Evolutionary conservation across 305 asterid species (phyloP).

Genomic region (Ajuga reptans): DNA sequence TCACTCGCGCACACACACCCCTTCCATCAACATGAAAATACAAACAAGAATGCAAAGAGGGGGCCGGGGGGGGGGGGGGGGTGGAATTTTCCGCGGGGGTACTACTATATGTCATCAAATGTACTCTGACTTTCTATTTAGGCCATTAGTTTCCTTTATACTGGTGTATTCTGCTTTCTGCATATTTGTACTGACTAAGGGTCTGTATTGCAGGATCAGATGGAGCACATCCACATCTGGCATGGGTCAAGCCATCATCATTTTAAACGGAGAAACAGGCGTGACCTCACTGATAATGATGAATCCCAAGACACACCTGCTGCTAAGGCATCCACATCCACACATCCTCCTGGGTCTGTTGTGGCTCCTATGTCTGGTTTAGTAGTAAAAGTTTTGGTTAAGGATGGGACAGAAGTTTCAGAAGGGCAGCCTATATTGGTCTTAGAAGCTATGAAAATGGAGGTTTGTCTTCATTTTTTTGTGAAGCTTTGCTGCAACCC

Average conservation of each 20-base stretch:
- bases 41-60: background rate
- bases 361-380: slow-evolving; percentile 96
- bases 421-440: slow-evolving; percentile 78
- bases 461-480: slow-evolving; percentile 39
- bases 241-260: slow-evolving; percentile 62
- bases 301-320: slow-evolving; percentile 46
- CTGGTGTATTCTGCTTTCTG: slow-evolving; percentile 2
- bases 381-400: slow-evolving; percentile 69
- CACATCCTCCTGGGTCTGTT: slow-evolving; percentile 73
- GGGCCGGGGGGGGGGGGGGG: background rate
- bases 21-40: background rate
- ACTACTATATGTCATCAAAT: background rate
- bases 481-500: slow-evolving; percentile 8
- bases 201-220: slow-evolving; percentile 54
- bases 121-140: background rate
- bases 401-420: slow-evolving; percentile 56
- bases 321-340: slow-evolving; percentile 32
- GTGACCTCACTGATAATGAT: slow-evolving; percentile 38
- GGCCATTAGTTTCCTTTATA: background rate
- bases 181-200: slow-evolving; percentile 5
- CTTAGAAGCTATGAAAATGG: slow-evolving; percentile 99
- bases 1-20: background rate
- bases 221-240: slow-evolving; percentile 86
- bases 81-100: background rate
- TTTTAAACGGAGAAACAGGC: slow-evolving; percentile 49